Conservation (phyloP, 139 green algal genomes). For the Pedinophyceae sp. region DNA sequence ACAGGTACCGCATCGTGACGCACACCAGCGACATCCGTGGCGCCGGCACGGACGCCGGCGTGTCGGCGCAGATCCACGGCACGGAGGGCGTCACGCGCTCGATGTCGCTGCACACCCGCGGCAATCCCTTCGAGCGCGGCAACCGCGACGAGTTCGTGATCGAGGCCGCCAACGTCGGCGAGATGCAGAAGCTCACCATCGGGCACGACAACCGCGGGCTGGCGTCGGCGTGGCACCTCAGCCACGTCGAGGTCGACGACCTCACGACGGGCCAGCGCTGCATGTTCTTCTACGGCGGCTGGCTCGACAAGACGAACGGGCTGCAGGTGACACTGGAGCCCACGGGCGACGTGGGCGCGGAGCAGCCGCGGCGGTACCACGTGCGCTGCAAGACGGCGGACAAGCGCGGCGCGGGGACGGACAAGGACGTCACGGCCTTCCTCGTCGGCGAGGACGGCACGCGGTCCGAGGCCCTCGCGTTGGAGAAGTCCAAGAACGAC, state of each 20-base stretch:
- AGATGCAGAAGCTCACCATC: slow-evolving; percentile 14
- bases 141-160: slow-evolving; percentile 24
- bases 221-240: slow-evolving; percentile 27
- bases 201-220: slow-evolving; percentile 11
- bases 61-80: background rate
- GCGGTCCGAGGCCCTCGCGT: slow-evolving; percentile 17
- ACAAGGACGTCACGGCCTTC: slow-evolving; percentile 17
- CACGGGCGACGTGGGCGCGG: slow-evolving; percentile 3
- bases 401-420: slow-evolving; percentile 19
- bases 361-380: slow-evolving; percentile 9
- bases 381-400: slow-evolving; percentile 11
- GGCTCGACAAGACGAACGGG: slow-evolving; percentile 29
- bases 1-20: background rate
- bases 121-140: slow-evolving; percentile 16
- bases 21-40: background rate
- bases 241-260: slow-evolving; percentile 25
- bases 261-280: background rate
- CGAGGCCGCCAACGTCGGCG: slow-evolving; percentile 16
- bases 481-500: slow-evolving; percentile 26
- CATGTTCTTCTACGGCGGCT: slow-evolving; percentile 31
- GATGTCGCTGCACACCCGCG: background rate
- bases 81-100: background rate
- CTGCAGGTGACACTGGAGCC: slow-evolving; percentile 7
- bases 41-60: background rate
- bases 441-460: slow-evolving; percentile 4